A percentile compares a stretch with the other conserved stretches of the same genome.
phyloP scores from a whole-genome alignment of 139 green algal species.

The Tetratostichococcus sp. region DNA sequence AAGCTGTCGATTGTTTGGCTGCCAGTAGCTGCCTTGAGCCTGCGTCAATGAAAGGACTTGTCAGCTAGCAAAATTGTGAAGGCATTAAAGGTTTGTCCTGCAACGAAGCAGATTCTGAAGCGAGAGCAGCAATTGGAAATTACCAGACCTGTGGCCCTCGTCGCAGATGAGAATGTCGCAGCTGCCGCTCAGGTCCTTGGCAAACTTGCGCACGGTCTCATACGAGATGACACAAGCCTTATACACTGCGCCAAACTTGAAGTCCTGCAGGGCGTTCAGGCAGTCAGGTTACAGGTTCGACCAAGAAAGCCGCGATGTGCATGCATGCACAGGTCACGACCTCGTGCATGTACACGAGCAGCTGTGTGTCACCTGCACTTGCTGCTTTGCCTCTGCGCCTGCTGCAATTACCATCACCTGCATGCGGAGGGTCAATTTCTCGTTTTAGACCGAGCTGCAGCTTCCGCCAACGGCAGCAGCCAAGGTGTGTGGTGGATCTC shows the following conservation, averaged over 20 bases:
- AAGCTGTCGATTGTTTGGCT: slow-evolving; percentile 81
- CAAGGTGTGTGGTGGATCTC: too few relatives aligned
- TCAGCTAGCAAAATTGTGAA: too few relatives aligned
- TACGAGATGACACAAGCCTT: slow-evolving; percentile 38
- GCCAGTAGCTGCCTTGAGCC: slow-evolving; percentile 71
- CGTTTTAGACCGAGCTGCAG: too few relatives aligned
- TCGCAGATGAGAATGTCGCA: slow-evolving; percentile 79
- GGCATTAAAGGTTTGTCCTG: too few relatives aligned
- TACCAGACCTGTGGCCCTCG: slow-evolving; percentile 63
- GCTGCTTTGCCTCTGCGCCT: slow-evolving; percentile 27
- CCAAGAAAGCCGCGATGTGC: neutral
- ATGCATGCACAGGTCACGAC: neutral
- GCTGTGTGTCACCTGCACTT: slow-evolving; percentile 18
- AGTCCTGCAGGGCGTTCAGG: slow-evolving; percentile 21
- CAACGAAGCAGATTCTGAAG: too few relatives aligned
- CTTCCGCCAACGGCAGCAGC: too few relatives aligned
- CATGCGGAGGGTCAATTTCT: neutral
- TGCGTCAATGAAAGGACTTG: neutral
- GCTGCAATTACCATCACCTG: slow-evolving; percentile 37
- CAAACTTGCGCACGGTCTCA: slow-evolving; percentile 57
- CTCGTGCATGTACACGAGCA: neutral
- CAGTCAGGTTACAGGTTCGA: too few relatives aligned
- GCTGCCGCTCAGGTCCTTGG: slow-evolving; percentile 32
- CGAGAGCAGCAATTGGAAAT: too few relatives aligned
- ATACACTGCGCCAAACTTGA: slow-evolving; percentile 28